These are phyloP conservation scores for Acacia pycnantha DNA, from an alignment of 331 rosid species.

Conservation along the genomic window DNA sequence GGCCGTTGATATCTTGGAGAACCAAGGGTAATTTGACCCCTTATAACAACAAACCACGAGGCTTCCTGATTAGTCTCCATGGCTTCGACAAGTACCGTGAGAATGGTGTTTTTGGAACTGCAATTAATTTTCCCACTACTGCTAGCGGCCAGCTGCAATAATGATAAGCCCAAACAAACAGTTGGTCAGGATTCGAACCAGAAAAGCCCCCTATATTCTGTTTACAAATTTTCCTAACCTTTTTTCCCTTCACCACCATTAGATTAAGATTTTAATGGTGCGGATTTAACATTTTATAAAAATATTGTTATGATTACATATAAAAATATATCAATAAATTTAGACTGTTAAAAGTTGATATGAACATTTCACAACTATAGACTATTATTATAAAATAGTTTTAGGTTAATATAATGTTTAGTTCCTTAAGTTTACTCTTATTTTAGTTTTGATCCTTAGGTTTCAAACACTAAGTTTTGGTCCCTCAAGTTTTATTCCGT, in stretches of 20 bases:
- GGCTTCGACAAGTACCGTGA: constrained; percentile 35
- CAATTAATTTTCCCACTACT: constrained; percentile 66
- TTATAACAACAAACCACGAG: constrained; percentile 9
- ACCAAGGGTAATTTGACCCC: not conserved
- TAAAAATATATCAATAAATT: too few relatives aligned
- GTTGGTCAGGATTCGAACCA: not conserved
- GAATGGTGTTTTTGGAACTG: constrained; percentile 72
- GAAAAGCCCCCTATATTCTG: not conserved
- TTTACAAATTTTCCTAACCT: not conserved
- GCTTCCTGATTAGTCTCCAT: constrained; percentile 36
- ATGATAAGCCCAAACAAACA: not conserved
- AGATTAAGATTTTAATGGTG: not conserved
- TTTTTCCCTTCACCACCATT: not conserved
- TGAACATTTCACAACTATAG: not conserved
- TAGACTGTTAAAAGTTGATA: too few relatives aligned
- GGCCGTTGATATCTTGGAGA: constrained; percentile 6
- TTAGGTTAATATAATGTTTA: too few relatives aligned
- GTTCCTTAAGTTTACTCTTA: too few relatives aligned
- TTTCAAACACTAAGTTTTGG: too few relatives aligned
- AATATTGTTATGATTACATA: too few relatives aligned
- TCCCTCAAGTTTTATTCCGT: too few relatives aligned
- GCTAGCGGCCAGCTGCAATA: constrained; percentile 91
- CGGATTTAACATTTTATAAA: too few relatives aligned
- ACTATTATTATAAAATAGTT: too few relatives aligned
- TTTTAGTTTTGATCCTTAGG: too few relatives aligned